Evolutionary conservation across 2,329 filamentous ascomycete genomes (phyloP).

Genomic region (Fusarium floridanum): DNA sequence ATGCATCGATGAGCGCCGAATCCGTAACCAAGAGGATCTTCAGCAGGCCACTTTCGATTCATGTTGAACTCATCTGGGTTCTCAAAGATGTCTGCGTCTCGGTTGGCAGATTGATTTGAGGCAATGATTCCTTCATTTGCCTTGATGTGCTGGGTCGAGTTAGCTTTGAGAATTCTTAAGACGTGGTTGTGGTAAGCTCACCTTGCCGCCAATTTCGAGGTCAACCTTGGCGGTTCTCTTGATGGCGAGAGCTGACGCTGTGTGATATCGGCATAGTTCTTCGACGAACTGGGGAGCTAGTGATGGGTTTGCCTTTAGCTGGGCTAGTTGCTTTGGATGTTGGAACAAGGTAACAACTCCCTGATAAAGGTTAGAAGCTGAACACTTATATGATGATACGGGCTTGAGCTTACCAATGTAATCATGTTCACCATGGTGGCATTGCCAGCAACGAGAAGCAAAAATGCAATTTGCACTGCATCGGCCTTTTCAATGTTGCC

Average conservation of each 20-base stretch:
- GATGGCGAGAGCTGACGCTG: slow-evolving; percentile 61
- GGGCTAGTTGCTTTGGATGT: slow-evolving; percentile 57
- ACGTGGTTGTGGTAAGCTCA: slow-evolving; percentile 1
- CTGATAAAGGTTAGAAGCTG: slow-evolving; percentile 29
- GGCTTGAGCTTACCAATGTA: slow-evolving; percentile 50
- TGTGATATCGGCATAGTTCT: slow-evolving; percentile 63
- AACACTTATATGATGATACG: rapidly evolving
- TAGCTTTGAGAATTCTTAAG: not conserved
- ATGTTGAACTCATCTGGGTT: slow-evolving; percentile 60
- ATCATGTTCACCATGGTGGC: slow-evolving; percentile 67
- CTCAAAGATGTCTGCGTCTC: slow-evolving; percentile 59
- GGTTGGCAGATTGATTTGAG: slow-evolving; percentile 61
- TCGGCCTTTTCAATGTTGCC: slow-evolving; percentile 57
- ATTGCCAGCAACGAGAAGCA: slow-evolving; percentile 64
- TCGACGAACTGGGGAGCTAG: slow-evolving; percentile 58
- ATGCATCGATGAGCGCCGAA: slow-evolving; percentile 62
- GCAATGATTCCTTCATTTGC: slow-evolving; percentile 62
- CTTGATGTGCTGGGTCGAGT: slow-evolving; percentile 50
- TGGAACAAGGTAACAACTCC: slow-evolving; percentile 60
- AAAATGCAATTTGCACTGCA: slow-evolving; percentile 61
- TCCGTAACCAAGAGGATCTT: slow-evolving; percentile 59
- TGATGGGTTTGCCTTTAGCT: slow-evolving; percentile 56
- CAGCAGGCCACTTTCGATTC: slow-evolving; percentile 48
- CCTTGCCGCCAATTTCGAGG: slow-evolving; percentile 58
- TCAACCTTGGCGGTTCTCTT: slow-evolving; percentile 62